These are phyloP conservation scores for Blyttiomyces sp. DNA, from an alignment of 371 early-diverging fungal species.

Conservation along the genomic window DNA sequence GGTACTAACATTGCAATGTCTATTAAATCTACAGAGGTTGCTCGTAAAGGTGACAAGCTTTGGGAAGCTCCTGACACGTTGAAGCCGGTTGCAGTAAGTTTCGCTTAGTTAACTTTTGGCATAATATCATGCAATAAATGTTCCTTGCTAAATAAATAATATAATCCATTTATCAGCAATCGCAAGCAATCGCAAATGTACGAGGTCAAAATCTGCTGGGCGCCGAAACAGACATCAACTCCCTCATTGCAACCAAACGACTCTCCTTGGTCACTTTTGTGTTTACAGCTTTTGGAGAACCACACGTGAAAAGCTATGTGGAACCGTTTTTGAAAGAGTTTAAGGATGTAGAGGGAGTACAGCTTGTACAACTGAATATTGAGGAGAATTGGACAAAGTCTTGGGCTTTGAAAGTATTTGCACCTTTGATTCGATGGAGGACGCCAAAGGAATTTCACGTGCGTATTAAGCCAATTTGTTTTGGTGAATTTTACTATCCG, in stretches of 20 bases:
- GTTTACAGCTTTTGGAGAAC: conserved; percentile 70
- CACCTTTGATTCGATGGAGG: conserved; percentile 54
- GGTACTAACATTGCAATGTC: no score
- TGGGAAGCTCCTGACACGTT: conserved; percentile 58
- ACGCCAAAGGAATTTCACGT: conserved; percentile 57
- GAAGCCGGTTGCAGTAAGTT: conserved; percentile 43
- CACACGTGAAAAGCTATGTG: conserved; percentile 56
- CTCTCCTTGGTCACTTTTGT: conserved; percentile 64
- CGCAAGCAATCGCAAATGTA: conserved; percentile 70
- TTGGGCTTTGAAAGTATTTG: conserved; percentile 20
- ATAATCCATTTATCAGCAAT: no score
- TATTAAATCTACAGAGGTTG: conserved; percentile 55
- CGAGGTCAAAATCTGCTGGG: conserved; percentile 55
- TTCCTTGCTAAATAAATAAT: no score
- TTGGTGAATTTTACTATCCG: no score
- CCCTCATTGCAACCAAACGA: conserved; percentile 50
- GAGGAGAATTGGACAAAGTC: conserved; percentile 24
- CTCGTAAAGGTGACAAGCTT: conserved; percentile 63
- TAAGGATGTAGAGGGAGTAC: conserved; percentile 6
- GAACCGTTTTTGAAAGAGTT: conserved; percentile 54
- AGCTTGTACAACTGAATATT: conserved; percentile 22
- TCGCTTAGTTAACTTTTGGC: not conserved
- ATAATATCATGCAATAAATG: not conserved
- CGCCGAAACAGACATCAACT: conserved; percentile 53
- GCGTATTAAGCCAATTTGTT: no score